phyloP scores from a whole-genome alignment of 2,329 filamentous ascomycete species.

The Beauveria sp. region DNA sequence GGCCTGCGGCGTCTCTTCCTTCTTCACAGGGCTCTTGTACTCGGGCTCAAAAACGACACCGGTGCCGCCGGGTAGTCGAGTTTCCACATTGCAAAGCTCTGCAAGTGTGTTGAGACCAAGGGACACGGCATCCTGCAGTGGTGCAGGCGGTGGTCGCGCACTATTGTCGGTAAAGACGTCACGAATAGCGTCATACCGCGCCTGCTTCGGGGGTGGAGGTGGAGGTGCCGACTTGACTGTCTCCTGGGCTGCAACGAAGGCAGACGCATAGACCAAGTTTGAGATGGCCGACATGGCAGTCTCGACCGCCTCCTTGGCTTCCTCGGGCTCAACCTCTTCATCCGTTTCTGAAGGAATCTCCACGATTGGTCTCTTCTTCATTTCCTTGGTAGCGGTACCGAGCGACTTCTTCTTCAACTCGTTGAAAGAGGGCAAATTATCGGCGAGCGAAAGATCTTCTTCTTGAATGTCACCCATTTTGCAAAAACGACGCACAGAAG shows the following conservation, averaged over 20 bases:
- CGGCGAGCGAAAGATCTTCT: conserved; percentile 26
- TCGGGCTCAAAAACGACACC: background rate
- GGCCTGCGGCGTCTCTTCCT: conserved; percentile 18
- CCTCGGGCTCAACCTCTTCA: conserved; percentile 18
- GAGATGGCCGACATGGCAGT: conserved; percentile 12
- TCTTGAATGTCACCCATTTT: conserved; percentile 25
- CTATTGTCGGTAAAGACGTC: conserved; percentile 33
- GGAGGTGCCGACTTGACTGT: conserved; percentile 1
- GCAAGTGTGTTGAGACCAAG: conserved; percentile 27
- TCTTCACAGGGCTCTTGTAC: conserved; percentile 13
- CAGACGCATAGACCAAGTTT: conserved; percentile 16
- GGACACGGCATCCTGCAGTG: conserved; percentile 18
- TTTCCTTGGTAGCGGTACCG: conserved; percentile 27
- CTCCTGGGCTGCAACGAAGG: conserved; percentile 15
- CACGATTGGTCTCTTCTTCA: conserved; percentile 23
- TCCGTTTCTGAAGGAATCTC: conserved; percentile 20
- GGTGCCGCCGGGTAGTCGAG: conserved; percentile 18
- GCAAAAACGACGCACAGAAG: conserved; percentile 30
- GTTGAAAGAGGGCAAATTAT: conserved; percentile 26
- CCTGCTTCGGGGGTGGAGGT: conserved; percentile 12
- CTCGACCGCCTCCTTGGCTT: conserved; percentile 8
- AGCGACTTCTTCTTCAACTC: conserved; percentile 28
- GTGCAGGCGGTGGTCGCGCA: conserved; percentile 20
- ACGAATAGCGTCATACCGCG: conserved; percentile 25
- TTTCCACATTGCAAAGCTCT: conserved; percentile 26